Evolutionary conservation across 257 asterid genomes (phyloP).

Genomic region (Nicotiana sylvestris): DNA sequence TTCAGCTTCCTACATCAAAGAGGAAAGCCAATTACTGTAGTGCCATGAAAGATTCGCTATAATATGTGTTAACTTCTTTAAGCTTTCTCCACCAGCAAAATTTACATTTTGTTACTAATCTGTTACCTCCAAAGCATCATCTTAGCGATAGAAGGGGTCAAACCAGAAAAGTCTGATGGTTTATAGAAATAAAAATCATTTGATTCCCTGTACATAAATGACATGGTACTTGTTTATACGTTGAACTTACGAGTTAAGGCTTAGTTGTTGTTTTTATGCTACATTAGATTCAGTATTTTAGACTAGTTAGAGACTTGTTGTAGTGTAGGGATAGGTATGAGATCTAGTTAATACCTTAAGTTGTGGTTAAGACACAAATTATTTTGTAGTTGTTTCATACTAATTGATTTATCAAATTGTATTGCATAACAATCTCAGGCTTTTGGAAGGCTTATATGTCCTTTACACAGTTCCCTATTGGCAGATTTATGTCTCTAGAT

Average conservation of each 20-base stretch:
- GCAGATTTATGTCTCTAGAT: too few species aligned
- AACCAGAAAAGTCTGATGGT: not conserved
- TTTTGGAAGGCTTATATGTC: too few species aligned
- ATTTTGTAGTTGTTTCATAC: too few species aligned
- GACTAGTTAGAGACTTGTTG: too few species aligned
- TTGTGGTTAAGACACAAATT: too few species aligned
- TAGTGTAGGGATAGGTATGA: too few species aligned
- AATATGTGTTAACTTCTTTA: not conserved
- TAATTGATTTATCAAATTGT: too few species aligned
- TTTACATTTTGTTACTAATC: not conserved
- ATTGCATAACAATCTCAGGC: too few species aligned
- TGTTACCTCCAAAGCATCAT: not conserved
- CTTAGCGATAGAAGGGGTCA: not conserved
- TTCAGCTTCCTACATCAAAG: constrained; percentile 50
- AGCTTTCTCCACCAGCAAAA: not conserved
- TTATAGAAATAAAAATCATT: not conserved
- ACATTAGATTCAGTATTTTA: too few species aligned
- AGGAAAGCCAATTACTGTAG: not conserved
- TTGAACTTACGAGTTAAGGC: not conserved
- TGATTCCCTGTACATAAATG: not conserved
- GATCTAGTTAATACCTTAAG: too few species aligned
- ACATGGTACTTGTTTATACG: not conserved
- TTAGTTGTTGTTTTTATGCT: too few species aligned
- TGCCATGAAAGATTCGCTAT: not conserved
- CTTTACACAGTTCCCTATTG: too few species aligned